A percentile compares a stretch with the other conserved stretches of the same genome.
Conservation (phyloP, 805 yeast species). For the Sugiyamaella valdiviana region DNA sequence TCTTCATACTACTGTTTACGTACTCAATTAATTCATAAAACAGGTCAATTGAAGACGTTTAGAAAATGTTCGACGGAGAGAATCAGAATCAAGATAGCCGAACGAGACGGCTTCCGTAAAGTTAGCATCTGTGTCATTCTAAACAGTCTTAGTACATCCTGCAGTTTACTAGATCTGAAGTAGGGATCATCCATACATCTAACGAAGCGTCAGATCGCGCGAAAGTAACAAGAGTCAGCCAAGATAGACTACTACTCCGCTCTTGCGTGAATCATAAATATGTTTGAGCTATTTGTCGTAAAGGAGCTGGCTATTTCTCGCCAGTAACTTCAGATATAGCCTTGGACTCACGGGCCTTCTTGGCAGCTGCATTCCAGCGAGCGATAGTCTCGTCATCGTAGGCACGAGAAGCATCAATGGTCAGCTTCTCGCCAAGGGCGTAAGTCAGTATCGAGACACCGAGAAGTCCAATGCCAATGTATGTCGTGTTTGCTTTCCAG, state of each 20-base stretch:
- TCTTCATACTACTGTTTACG: background rate
- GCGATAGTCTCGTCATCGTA: conserved; percentile 37
- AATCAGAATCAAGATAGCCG: too few species aligned
- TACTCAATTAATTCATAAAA: background rate
- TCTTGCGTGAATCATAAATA: background rate
- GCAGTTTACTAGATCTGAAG: too few species aligned
- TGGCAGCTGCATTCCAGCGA: conserved; percentile 46
- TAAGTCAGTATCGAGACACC: conserved; percentile 32
- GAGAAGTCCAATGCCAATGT: conserved; percentile 38
- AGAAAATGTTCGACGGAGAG: too few species aligned
- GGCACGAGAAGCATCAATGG: conserved; percentile 34
- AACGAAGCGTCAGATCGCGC: too few species aligned
- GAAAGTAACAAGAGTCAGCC: too few species aligned
- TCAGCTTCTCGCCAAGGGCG: conserved; percentile 35
- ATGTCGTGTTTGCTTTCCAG: conserved; percentile 40
- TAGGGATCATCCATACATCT: too few species aligned
- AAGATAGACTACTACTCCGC: background rate
- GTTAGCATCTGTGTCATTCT: too few species aligned
- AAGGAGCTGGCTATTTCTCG: conserved; percentile 4
- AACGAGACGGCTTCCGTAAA: too few species aligned
- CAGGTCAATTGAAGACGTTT: too few species aligned
- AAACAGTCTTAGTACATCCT: too few species aligned
- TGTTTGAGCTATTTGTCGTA: background rate
- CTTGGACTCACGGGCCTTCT: conserved; percentile 28
- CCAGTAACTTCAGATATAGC: conserved; percentile 27